These are phyloP conservation scores for Heliamphora exappendiculata DNA, from an alignment of 148 eudicot species.

Conservation along the genomic window DNA sequence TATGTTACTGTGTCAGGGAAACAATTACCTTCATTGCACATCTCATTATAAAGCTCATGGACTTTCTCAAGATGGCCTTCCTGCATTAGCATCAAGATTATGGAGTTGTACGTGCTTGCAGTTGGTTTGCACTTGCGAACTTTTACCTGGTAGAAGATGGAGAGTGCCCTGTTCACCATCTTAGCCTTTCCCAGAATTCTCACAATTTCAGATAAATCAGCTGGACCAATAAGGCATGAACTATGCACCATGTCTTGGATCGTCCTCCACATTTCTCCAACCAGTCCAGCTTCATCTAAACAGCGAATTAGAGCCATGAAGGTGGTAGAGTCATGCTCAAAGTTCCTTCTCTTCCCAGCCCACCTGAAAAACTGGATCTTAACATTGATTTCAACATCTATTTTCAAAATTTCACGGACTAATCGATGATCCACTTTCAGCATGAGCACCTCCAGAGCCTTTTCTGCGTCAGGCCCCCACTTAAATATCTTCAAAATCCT, in stretches of 20 bases:
- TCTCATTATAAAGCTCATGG: conserved; percentile 83
- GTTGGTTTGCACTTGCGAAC: conserved; percentile 76
- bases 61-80: conserved; percentile 84
- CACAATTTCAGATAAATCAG: conserved; percentile 65
- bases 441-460: conserved; percentile 87
- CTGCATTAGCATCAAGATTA: conserved; percentile 82
- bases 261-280: conserved; percentile 81
- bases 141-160: conserved; percentile 74
- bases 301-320: conserved; percentile 72
- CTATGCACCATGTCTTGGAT: conserved; percentile 76
- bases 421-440: conserved; percentile 80
- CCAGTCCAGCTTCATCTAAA: conserved; percentile 56
- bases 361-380: conserved; percentile 89
- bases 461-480: conserved; percentile 99
- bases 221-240: conserved; percentile 50
- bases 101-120: conserved; percentile 66
- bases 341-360: conserved; percentile 83
- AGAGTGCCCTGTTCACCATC: conserved; percentile 84
- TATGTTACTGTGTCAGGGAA: conserved; percentile 81
- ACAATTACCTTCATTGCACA: conserved; percentile 83
- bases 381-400: conserved; percentile 70
- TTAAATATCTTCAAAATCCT: conserved; percentile 88
- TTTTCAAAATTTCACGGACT: conserved; percentile 79
- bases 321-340: conserved; percentile 72
- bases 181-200: conserved; percentile 70